phyloP scores from a whole-genome alignment of 2,329 filamentous ascomycete species.

The Teratosphaeria nubilosa region DNA sequence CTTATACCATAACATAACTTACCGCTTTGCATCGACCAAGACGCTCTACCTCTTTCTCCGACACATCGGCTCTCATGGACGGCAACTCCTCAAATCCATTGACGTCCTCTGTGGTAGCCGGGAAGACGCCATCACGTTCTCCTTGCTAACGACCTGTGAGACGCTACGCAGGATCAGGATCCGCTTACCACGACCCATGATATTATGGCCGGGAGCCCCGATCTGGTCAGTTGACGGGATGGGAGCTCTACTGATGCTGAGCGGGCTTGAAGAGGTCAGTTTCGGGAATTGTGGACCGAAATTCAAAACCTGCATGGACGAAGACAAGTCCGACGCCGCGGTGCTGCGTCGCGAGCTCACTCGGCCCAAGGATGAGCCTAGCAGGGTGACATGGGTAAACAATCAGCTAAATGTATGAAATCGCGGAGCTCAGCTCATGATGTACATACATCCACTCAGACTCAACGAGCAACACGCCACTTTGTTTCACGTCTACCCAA shows the following conservation, averaged over 20 bases:
- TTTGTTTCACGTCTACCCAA: background rate
- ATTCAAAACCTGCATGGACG: constrained; percentile 8
- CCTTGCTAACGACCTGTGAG: constrained; percentile 18
- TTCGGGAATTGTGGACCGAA: constrained; percentile 10
- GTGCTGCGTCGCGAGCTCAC: constrained; percentile 15
- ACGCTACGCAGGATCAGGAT: constrained; percentile 16
- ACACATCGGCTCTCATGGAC: constrained; percentile 18
- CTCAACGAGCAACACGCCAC: background rate
- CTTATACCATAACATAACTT: constrained; percentile 37
- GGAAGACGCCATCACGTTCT: constrained; percentile 23
- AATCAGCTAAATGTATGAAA: constrained; percentile 13
- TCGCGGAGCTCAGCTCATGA: background rate
- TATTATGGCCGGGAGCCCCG: constrained; percentile 11
- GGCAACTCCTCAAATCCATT: constrained; percentile 12
- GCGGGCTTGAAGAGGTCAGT: constrained; percentile 16
- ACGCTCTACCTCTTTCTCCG: constrained; percentile 35
- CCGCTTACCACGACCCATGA: constrained; percentile 12
- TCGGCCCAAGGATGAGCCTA: constrained; percentile 9
- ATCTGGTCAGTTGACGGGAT: constrained; percentile 20
- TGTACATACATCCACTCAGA: background rate
- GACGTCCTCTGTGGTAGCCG: constrained; percentile 17
- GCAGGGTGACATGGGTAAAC: constrained; percentile 16
- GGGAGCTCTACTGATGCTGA: constrained; percentile 16
- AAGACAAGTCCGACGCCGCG: constrained; percentile 12
- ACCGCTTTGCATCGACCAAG: constrained; percentile 34